Evolutionary conservation across 495 filamentous ascomycete genomes (phyloP), one percentile per base, ranked within the genome.

Genomic region (Trichocladium uniseriatum): DNA sequence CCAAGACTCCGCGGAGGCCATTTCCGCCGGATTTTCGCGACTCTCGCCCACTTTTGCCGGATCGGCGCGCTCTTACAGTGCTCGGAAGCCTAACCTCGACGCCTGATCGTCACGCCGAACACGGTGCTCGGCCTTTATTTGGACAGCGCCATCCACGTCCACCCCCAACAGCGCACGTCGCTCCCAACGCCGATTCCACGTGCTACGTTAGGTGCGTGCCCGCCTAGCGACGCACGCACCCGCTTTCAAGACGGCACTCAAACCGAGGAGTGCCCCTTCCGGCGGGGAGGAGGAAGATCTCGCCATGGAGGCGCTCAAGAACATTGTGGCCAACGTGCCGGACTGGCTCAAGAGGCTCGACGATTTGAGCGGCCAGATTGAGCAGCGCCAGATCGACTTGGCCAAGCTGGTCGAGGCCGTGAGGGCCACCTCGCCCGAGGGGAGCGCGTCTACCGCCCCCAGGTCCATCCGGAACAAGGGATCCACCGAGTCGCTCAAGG

Each of bases 331-430:
- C 71, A 81, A 73, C 52, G 62, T 87, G 5, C 85, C 85, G 18
- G 66, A 77, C 49, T 89, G 86, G 86, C 73, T 81, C 37, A 68
- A 63, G 51, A 76, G 75, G 37, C 69, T 89, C 40, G 82, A 87
- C 37, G 80, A 86, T 14, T 74, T 90, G 22, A 79, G 77, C 53
- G 63, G 71, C 36, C 79, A 88, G 56, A 81, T 89, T 31, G 75
- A 79, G 31, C 71, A 75, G 51, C 84, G 81, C 64, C 82, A 88
- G 62, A 63, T 74, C 35, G 84, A 87, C 64, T 80, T 88, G 53
- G 70, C 76, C 19, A 58, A 65, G 38, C 59, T 77, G 22, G 65
- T 74, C 22, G 69, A 69, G 31, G 57, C 57, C 34, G 47, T 48
- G 24, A 46, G 43, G 32, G 49, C 59, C 22, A 55, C 52, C 21